Percentiles rank a stretch among this genome's conserved stretches.
These are phyloP conservation scores for Diaporthe amygdali DNA, from an alignment of 2,329 filamentous ascomycete genomes.

Conservation along the genomic window DNA sequence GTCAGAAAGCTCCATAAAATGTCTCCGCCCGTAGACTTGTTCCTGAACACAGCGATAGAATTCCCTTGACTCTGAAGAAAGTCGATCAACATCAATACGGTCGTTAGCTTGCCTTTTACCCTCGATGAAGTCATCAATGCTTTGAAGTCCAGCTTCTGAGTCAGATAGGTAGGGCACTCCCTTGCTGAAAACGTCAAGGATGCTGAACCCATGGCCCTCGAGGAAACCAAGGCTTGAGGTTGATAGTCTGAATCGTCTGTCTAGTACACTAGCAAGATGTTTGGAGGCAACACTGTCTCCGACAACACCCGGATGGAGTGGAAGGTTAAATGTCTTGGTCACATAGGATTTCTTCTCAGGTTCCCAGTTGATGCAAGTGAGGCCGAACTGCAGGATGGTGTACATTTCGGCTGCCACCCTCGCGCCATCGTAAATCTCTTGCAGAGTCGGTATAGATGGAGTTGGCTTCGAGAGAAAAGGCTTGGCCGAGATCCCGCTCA, in stretches of 20 bases:
- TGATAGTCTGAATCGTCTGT: slow-evolving; percentile 36
- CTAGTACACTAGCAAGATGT: slow-evolving; percentile 29
- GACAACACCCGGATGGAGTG: slow-evolving; percentile 36
- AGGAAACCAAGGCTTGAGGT: slow-evolving; percentile 37
- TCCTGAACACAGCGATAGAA: slow-evolving; percentile 25
- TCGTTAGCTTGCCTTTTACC: background rate
- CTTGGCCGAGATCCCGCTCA: slow-evolving; percentile 38
- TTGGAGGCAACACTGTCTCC: slow-evolving; percentile 6
- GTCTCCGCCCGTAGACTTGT: slow-evolving; percentile 20
- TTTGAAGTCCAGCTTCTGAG: slow-evolving; percentile 28
- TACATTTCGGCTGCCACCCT: slow-evolving; percentile 36
- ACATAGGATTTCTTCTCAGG: slow-evolving; percentile 26
- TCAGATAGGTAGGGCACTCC: slow-evolving; percentile 40
- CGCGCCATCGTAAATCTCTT: slow-evolving; percentile 34
- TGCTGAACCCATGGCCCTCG: slow-evolving; percentile 30
- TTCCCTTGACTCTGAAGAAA: slow-evolving; percentile 14
- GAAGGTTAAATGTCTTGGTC: slow-evolving; percentile 37
- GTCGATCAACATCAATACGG: slow-evolving; percentile 14
- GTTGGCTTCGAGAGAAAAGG: background rate
- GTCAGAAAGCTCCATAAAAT: too few relatives aligned
- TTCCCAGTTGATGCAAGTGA: slow-evolving; percentile 38
- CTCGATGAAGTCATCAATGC: slow-evolving; percentile 19
- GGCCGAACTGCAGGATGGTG: slow-evolving; percentile 41
- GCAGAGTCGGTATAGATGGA: slow-evolving; percentile 1
- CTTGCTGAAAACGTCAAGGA: slow-evolving; percentile 31